phyloP scores from a whole-genome alignment of 2,329 filamentous ascomycete species.

The Sporothrix dimorphospora region DNA sequence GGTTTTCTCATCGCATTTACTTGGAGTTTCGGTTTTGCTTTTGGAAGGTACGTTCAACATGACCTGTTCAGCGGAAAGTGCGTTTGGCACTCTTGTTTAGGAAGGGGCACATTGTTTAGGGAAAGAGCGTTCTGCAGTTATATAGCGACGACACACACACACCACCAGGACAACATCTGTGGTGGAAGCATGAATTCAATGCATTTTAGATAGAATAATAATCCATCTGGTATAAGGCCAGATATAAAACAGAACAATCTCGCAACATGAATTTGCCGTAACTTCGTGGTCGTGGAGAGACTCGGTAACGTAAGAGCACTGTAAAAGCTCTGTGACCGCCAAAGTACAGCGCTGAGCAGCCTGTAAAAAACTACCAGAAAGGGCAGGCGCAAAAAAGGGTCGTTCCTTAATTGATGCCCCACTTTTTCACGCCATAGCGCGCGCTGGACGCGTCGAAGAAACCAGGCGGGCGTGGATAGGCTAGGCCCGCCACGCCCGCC shows the following conservation, averaged over 20 bases:
- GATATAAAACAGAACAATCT: neutral
- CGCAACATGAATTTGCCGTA: neutral
- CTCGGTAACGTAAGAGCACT: no score
- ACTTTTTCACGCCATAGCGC: slow-evolving; percentile 17
- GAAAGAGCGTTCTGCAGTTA: slow-evolving; percentile 8
- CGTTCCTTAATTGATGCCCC: slow-evolving; percentile 17
- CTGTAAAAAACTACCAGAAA: neutral
- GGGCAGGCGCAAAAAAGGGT: neutral
- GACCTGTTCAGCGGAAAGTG: neutral
- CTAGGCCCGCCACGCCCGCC: neutral
- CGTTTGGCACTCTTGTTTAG: neutral
- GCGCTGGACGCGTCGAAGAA: slow-evolving; percentile 15
- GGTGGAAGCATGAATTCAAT: neutral
- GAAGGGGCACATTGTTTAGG: neutral
- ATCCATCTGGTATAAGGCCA: neutral
- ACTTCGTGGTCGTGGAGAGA: no score
- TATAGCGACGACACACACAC: neutral
- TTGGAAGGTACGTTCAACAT: neutral
- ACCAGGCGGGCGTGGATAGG: neutral
- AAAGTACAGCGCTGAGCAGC: neutral
- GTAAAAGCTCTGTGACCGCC: neutral
- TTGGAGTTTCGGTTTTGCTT: slow-evolving; percentile 5
- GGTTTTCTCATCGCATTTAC: neutral
- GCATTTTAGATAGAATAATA: neutral
- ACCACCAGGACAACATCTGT: neutral